phyloP scores from a whole-genome alignment of 495 filamentous ascomycete genomes.

The Neurospora africana region DNA sequence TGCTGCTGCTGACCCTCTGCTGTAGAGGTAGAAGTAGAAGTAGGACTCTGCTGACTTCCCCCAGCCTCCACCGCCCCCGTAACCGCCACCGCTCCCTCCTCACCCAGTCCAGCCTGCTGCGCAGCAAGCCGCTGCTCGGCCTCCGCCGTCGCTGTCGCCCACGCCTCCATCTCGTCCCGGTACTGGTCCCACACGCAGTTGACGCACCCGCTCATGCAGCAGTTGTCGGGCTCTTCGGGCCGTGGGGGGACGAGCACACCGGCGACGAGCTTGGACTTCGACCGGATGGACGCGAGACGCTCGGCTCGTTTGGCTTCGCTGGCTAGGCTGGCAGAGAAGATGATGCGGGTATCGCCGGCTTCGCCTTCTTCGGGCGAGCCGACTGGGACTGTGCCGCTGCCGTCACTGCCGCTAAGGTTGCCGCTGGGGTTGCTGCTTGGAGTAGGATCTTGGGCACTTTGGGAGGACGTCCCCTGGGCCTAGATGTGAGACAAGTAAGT shows the following conservation, averaged over 20 bases:
- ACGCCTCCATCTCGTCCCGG: conserved; percentile 83
- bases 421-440: neutral
- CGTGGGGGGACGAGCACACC: conserved; percentile 73
- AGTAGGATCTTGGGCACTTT: neutral
- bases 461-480: neutral
- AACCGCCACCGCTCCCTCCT: conserved; percentile 11
- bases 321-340: conserved; percentile 68
- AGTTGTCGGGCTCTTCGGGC: conserved; percentile 90
- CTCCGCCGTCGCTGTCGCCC: conserved; percentile 50
- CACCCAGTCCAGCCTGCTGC: conserved; percentile 9
- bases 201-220: conserved; percentile 97
- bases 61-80: conserved; percentile 7
- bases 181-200: conserved; percentile 95
- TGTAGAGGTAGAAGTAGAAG: neutral
- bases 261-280: conserved; percentile 49
- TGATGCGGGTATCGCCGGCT: conserved; percentile 26
- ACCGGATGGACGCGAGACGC: conserved; percentile 47
- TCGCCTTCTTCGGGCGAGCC: neutral
- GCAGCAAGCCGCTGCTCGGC: conserved; percentile 38
- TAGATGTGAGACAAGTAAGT: too few relatives aligned
- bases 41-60: conserved; percentile 2
- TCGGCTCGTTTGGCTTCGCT: conserved; percentile 53
- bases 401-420: neutral
- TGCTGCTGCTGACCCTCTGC: neutral
- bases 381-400: neutral